Base-by-base conservation (phyloP, 2,329 filamentous ascomycete species). In the Fusarium sambucinum region DNA sequence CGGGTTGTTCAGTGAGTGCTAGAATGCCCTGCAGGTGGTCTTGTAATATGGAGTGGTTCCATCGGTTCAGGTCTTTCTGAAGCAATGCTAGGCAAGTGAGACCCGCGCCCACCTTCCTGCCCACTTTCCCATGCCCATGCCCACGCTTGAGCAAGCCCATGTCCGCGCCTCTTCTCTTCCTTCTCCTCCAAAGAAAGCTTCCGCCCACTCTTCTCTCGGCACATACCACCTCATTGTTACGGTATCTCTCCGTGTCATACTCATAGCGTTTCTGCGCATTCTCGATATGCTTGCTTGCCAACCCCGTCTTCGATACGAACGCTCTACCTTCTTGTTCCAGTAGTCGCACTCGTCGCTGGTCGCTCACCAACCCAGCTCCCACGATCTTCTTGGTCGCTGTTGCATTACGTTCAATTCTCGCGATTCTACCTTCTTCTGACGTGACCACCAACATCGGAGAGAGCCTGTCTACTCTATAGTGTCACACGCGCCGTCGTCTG, bases 251-350 rank as follows among this genome's bases (percentile, higher is more conserved):
- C 63, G 66, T 74, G 62, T 55, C 69, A 71, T 73, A 61, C 67
- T 62, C 68, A 59, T 63, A 59, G 55, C 62, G 65, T 54, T 52
- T 63, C 47, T 69, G 37, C 47, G 58, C 51, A 38, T 55, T 45
- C 66, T 60, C 73, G 73, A 73, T 63, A 75, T 75, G 73, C 71
- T 72, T 65, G 68, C 59, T 69, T 70, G 71, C 59, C 71, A 75
- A 72, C 64, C 63, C 65, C 54, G 47, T 64, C 59, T 69, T 59
- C 69, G 64, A 73, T 58, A 61, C 56, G 64, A 63, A 64, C 68
- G 56, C 62, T 60, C 63, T 59, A 63, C 69, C 57, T 54, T 69
- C 66, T 66, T 66, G 52, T 56, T 48, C 54, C 63, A 59, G 58
- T 73, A 73, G 73, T 61, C 69, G 71, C 67, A 66, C 42, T 61